Conservation (phyloP, 768 basidiomycete genomes). For the Pulveroboletus sp. region DNA sequence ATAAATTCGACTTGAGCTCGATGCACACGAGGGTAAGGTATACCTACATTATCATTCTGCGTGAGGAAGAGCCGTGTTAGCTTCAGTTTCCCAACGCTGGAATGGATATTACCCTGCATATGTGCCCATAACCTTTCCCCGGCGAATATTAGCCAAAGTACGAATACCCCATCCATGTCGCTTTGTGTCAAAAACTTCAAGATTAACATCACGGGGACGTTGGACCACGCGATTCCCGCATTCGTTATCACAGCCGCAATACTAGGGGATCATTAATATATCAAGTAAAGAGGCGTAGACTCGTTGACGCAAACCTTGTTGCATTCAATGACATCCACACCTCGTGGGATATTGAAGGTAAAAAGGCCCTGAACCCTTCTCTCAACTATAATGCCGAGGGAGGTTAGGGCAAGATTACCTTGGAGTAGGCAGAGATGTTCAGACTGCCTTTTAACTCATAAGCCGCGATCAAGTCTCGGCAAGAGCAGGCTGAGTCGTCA, state of each 20-base stretch:
- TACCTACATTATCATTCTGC: constrained; percentile 46
- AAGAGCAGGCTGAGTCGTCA: constrained; percentile 38
- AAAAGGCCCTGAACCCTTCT: constrained; percentile 43
- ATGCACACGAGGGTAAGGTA: not conserved
- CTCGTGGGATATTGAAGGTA: constrained; percentile 38
- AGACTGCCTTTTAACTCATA: constrained; percentile 23
- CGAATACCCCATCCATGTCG: constrained; percentile 65
- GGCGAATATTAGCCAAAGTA: constrained; percentile 36
- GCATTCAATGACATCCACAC: constrained; percentile 60
- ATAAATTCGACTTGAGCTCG: not conserved
- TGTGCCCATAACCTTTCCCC: constrained; percentile 61
- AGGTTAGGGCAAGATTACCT: constrained; percentile 21
- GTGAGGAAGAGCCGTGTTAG: constrained; percentile 5
- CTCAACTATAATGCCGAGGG: not conserved
- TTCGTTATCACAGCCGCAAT: constrained; percentile 40
- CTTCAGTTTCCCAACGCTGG: not conserved
- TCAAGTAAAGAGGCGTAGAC: not conserved
- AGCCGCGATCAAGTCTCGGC: constrained; percentile 45
- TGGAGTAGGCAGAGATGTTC: constrained; percentile 42
- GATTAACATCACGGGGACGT: constrained; percentile 47
- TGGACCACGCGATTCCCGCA: constrained; percentile 66
- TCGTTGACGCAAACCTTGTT: constrained; percentile 43
- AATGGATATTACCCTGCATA: constrained; percentile 57
- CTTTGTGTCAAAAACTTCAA: constrained; percentile 65
- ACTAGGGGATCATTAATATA: constrained; percentile 25